Percentiles rank a stretch among this genome's conserved stretches.
phyloP scores from a whole-genome alignment of 108 stramenopile species.

The Skeletonema menzelii region DNA sequence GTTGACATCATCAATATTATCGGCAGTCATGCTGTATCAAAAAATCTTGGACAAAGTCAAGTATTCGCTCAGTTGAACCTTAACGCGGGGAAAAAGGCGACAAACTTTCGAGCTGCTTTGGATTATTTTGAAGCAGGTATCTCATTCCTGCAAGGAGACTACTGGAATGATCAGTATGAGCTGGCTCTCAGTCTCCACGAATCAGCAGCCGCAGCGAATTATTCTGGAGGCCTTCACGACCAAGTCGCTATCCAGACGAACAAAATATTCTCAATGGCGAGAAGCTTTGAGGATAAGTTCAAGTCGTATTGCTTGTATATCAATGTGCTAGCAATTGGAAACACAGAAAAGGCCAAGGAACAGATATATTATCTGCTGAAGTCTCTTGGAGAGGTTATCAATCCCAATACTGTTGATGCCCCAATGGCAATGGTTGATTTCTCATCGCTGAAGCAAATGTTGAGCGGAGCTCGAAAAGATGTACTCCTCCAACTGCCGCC shows the following conservation, averaged over 20 bases:
- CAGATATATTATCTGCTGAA: constrained; percentile 4
- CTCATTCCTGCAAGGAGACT: constrained; percentile 10
- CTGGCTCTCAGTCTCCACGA: not conserved
- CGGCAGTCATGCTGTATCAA: not conserved
- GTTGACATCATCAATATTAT: constrained; percentile 17
- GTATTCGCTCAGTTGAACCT: constrained; percentile 17
- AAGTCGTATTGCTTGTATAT: constrained; percentile 15
- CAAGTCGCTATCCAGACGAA: constrained; percentile 3
- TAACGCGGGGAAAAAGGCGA: constrained; percentile 6
- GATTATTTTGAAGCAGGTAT: constrained; percentile 6
- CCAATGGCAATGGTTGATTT: constrained; percentile 11
- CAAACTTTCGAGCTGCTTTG: constrained; percentile 8
- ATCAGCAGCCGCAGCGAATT: not conserved
- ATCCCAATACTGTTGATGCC: constrained; percentile 4
- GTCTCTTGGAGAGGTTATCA: constrained; percentile 1
- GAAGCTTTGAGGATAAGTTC: constrained; percentile 10
- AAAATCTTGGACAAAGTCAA: constrained; percentile 8
- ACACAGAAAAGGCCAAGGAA: constrained; percentile 4
- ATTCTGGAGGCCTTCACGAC: constrained; percentile 1
- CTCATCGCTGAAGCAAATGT: constrained; percentile 1
- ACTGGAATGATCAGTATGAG: constrained; percentile 1
- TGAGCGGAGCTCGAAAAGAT: constrained; percentile 12
- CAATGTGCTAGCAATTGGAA: not conserved
- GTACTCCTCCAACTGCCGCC: not conserved
- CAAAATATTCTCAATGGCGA: not conserved